Conservation (phyloP, 768 basidiomycete species). For the Phaffia tasmanica region DNA sequence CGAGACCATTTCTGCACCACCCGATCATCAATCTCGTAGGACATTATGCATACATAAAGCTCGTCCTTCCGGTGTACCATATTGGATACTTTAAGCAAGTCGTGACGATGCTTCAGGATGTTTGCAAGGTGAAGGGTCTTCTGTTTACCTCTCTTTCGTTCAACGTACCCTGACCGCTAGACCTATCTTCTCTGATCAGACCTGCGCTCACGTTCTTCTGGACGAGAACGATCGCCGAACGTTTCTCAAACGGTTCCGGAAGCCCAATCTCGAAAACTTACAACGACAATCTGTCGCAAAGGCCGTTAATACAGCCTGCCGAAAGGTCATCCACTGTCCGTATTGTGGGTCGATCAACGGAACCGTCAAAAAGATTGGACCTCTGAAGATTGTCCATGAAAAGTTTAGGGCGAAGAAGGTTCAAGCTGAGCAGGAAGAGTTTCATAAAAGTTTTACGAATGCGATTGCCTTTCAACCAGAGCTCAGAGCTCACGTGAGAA, state of each 20-base stretch:
- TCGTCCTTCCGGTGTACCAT: slow-evolving; percentile 92
- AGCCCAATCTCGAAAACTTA: slow-evolving; percentile 81
- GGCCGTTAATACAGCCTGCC: slow-evolving; percentile 69
- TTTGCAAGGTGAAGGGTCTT: slow-evolving; percentile 65
- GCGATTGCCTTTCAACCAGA: slow-evolving; percentile 83
- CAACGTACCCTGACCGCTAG: neutral
- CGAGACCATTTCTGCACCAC: neutral
- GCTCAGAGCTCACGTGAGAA: slow-evolving; percentile 67
- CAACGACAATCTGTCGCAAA: slow-evolving; percentile 73
- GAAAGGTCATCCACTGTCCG: slow-evolving; percentile 83
- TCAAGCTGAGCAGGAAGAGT: slow-evolving; percentile 74
- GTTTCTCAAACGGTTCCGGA: slow-evolving; percentile 81
- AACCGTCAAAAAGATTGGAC: slow-evolving; percentile 87
- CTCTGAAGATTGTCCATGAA: slow-evolving; percentile 93
- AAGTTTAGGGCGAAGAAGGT: slow-evolving; percentile 86
- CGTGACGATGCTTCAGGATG: slow-evolving; percentile 81
- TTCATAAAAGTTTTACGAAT: slow-evolving; percentile 65
- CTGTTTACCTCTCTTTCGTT: neutral
- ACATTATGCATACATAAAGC: slow-evolving; percentile 97
- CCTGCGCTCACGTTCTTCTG: slow-evolving; percentile 82
- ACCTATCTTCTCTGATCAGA: slow-evolving; percentile 36
- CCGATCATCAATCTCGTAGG: slow-evolving; percentile 33
- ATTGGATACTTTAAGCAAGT: slow-evolving; percentile 97
- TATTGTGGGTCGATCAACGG: slow-evolving; percentile 91
- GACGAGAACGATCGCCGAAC: slow-evolving; percentile 73